Evolutionary conservation across 805 yeast genomes (phyloP).

Genomic region (Yarrowia alimentaria): DNA sequence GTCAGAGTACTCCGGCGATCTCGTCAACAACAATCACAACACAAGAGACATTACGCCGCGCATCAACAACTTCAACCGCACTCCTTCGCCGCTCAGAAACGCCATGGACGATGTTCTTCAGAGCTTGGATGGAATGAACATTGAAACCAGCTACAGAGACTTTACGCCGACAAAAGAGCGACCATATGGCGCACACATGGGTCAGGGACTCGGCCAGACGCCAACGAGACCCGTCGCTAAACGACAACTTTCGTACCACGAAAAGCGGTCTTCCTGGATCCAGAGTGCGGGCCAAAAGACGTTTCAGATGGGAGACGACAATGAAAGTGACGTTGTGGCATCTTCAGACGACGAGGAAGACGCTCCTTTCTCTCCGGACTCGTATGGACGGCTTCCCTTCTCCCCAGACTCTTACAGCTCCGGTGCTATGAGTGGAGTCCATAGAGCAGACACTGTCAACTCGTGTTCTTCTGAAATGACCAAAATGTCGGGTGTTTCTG

Average conservation of each 20-base stretch:
- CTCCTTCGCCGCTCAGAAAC: constrained; percentile 38
- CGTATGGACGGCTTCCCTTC: constrained; percentile 8
- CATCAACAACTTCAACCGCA: constrained; percentile 31
- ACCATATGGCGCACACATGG: constrained; percentile 3
- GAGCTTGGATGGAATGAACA: constrained; percentile 36
- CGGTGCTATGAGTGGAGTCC: too few species aligned
- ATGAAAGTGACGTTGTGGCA: not conserved
- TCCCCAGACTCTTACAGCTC: constrained; percentile 1
- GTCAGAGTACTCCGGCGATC: constrained; percentile 7
- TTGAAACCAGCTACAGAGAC: constrained; percentile 1
- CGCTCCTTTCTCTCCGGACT: constrained; percentile 11
- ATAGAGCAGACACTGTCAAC: constrained; percentile 15
- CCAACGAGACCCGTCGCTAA: not conserved
- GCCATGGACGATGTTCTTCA: constrained; percentile 41
- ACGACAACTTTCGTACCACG: constrained; percentile 27
- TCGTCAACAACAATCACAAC: not conserved
- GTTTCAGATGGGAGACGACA: constrained; percentile 11
- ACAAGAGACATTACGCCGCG: constrained; percentile 23
- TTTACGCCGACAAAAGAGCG: constrained; percentile 10
- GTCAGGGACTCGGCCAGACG: not conserved
- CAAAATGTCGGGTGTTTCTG: constrained; percentile 14
- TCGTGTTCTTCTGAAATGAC: constrained; percentile 13
- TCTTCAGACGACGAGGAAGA: constrained; percentile 14
- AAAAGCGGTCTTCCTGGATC: constrained; percentile 22
- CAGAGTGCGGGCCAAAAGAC: constrained; percentile 28